Conservation (phyloP, 1,139 yeast genomes). For the Komagataea norvegica region DNA sequence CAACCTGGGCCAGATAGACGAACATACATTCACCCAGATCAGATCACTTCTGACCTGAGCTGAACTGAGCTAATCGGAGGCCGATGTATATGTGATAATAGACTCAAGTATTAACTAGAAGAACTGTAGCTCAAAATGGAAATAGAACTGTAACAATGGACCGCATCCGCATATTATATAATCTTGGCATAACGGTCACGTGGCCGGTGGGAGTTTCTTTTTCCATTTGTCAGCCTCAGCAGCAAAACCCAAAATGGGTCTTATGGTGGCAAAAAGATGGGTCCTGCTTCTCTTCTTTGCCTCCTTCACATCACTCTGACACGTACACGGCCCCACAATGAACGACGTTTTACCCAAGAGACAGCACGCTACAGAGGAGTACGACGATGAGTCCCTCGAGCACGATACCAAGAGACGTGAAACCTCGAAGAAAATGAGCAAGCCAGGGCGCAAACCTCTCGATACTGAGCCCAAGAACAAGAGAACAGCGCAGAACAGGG, state of each 20-base stretch:
- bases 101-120: too few relatives aligned
- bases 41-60: constrained; percentile 2
- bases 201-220: too few relatives aligned
- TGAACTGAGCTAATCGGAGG: too few relatives aligned
- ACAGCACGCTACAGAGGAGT: constrained; percentile 13
- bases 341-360: constrained; percentile 16
- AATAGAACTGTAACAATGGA: too few relatives aligned
- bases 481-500: constrained; percentile 94
- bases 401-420: constrained; percentile 21
- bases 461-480: constrained; percentile 78
- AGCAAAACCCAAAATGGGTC: constrained; percentile 1
- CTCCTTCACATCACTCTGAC: not conserved
- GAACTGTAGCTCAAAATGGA: too few relatives aligned
- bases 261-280: constrained; percentile 1
- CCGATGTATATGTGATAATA: too few relatives aligned
- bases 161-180: too few relatives aligned
- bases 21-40: constrained; percentile 27
- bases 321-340: constrained; percentile 4
- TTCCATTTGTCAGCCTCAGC: not conserved
- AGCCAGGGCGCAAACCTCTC: constrained; percentile 70
- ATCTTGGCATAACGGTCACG: too few relatives aligned
- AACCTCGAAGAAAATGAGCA: constrained; percentile 30
- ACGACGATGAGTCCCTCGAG: constrained; percentile 8
- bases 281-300: not conserved
- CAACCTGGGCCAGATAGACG: constrained; percentile 46